A percentile compares a stretch with the other conserved stretches of the same genome.
phyloP scores from a whole-genome alignment of 2,329 filamentous ascomycete genomes.

The Pseudogymnoascus sp. region DNA sequence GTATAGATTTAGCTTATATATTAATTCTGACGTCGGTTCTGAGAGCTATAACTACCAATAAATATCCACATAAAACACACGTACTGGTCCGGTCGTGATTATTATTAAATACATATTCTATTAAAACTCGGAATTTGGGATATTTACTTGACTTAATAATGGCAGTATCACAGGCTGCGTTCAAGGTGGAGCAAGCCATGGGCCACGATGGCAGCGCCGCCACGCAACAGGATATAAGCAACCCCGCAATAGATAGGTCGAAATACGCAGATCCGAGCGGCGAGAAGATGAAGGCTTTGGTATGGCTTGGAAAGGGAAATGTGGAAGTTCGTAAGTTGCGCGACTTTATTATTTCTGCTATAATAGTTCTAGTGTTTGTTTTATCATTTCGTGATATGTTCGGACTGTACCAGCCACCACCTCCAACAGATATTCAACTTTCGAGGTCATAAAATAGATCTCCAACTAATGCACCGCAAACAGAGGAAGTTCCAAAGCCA shows the following conservation, averaged over 20 bases:
- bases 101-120: neutral
- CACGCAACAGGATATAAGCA: slow-evolving; percentile 60
- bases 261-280: slow-evolving; percentile 40
- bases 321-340: slow-evolving; percentile 52
- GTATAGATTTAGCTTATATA: neutral
- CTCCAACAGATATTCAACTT: neutral
- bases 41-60: neutral
- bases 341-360: neutral
- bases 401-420: neutral
- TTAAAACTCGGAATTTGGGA: neutral
- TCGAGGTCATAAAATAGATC: neutral
- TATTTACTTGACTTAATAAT: neutral
- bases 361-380: neutral
- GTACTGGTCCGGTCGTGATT: neutral
- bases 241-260: slow-evolving; percentile 45
- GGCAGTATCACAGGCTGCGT: slow-evolving; percentile 49
- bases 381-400: neutral
- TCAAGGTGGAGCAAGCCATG: slow-evolving; percentile 54
- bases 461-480: neutral
- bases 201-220: slow-evolving; percentile 59
- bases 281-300: slow-evolving; percentile 69
- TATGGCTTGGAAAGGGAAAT: slow-evolving; percentile 74
- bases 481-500: slow-evolving; percentile 22
- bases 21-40: neutral
- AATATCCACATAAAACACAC: neutral